Evolutionary conservation across 352 stramenopile genomes (phyloP).

Genomic region (Phytophthora agathidicida): DNA sequence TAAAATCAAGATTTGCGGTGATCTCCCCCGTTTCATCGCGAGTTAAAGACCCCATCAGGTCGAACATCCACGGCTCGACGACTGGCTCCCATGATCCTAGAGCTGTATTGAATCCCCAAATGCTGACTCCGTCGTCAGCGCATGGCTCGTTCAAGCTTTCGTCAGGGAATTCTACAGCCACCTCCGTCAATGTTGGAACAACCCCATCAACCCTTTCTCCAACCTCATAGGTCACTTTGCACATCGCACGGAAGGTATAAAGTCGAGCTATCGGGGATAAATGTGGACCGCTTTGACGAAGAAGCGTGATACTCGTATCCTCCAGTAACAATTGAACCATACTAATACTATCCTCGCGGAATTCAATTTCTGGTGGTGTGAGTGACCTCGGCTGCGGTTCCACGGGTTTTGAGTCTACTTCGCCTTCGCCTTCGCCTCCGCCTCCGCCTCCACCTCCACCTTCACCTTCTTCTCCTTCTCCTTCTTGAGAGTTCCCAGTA

Average conservation of each 20-base stretch:
- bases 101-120: conserved; percentile 80
- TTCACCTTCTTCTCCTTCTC: too few species aligned
- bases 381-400: conserved; percentile 7
- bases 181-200: conserved; percentile 24
- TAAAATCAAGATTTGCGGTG: conserved; percentile 55
- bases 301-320: conserved; percentile 72
- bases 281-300: conserved; percentile 76
- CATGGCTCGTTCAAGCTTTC: conserved; percentile 50
- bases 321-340: conserved; percentile 64
- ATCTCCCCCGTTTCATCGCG: conserved; percentile 55
- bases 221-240: conserved; percentile 56
- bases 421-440: too few species aligned
- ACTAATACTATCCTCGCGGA: conserved; percentile 23
- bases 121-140: conserved; percentile 75
- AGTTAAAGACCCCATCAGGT: conserved; percentile 38
- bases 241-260: conserved; percentile 73
- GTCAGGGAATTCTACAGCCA: conserved; percentile 66
- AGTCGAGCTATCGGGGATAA: conserved; percentile 70
- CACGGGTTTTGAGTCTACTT: background rate
- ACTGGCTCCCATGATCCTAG: conserved; percentile 83
- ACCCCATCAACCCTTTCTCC: conserved; percentile 27
- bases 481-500: background rate
- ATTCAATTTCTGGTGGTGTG: conserved; percentile 19
- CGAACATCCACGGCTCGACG: conserved; percentile 81
- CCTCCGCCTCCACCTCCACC: too few species aligned